phyloP scores from a whole-genome alignment of 257 asterid species.

The Eucommia ulmoides region DNA sequence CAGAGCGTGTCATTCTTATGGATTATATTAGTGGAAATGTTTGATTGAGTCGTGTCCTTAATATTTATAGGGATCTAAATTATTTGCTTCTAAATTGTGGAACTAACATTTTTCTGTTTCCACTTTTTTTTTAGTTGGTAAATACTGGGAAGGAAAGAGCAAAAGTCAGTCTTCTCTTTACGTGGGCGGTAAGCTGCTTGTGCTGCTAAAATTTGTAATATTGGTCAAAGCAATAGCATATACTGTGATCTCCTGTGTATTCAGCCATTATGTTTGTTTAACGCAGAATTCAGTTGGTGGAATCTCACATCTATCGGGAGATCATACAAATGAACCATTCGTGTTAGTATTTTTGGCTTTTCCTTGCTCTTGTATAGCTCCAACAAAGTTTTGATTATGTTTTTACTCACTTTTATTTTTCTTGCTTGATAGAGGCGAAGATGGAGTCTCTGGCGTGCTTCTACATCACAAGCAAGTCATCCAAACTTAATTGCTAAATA shows the following conservation, averaged over 20 bases:
- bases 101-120: background rate
- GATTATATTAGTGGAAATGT: background rate
- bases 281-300: conserved; percentile 96
- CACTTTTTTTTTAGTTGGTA: conserved; percentile 53
- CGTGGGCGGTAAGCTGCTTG: conserved; percentile 84
- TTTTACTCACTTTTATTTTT: conserved; percentile 16
- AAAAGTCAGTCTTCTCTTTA: conserved; percentile 87
- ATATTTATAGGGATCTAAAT: background rate
- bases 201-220: conserved; percentile 5
- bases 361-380: conserved; percentile 3
- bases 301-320: conserved; percentile 78
- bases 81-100: background rate
- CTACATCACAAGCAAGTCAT: conserved; percentile 99
- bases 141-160: conserved; percentile 99
- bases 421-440: conserved; percentile 52
- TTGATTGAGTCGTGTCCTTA: background rate
- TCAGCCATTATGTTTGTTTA: conserved; percentile 13
- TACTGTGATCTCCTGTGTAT: conserved; percentile 2
- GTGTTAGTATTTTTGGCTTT: conserved; percentile 39
- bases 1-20: too few relatives aligned
- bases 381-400: conserved; percentile 9
- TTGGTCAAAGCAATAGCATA: conserved; percentile 5
- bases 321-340: conserved; percentile 93
- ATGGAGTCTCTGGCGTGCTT: conserved; percentile 97
- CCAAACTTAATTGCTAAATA: conserved; percentile 39